These are phyloP conservation scores for Plasmodium sp. DNA, from an alignment of 169 alveolate species.

Conservation along the genomic window DNA sequence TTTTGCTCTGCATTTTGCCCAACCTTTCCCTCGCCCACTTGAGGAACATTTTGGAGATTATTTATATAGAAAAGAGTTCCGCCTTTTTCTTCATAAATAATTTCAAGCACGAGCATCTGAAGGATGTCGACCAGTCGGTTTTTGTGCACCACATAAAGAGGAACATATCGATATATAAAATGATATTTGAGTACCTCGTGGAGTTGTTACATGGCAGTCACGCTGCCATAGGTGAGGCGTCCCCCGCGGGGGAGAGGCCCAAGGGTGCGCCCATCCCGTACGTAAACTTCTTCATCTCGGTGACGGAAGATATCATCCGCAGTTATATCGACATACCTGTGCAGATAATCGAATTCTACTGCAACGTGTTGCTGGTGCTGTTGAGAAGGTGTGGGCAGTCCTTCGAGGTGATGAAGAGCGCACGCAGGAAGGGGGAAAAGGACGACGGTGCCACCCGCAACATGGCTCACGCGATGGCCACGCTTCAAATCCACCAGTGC, in stretches of 20 bases:
- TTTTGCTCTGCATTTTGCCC: constrained; percentile 34
- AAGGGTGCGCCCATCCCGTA: neutral
- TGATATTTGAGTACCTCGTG: constrained; percentile 15
- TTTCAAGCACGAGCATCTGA: constrained; percentile 13
- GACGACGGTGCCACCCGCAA: neutral
- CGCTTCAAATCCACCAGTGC: constrained; percentile 8
- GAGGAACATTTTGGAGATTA: constrained; percentile 53
- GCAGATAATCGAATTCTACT: constrained; percentile 31
- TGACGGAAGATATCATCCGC: constrained; percentile 22
- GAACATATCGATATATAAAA: constrained; percentile 45
- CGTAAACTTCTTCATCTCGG: constrained; percentile 37
- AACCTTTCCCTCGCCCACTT: constrained; percentile 2
- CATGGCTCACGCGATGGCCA: neutral
- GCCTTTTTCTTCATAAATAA: constrained; percentile 45
- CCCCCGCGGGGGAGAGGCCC: neutral
- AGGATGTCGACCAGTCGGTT: constrained; percentile 9
- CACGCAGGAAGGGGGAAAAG: neutral
- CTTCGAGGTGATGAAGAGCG: constrained; percentile 5
- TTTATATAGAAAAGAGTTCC: constrained; percentile 47
- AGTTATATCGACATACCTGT: constrained; percentile 49
- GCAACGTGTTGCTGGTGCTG: constrained; percentile 16
- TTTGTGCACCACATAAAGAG: constrained; percentile 46
- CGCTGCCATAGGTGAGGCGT: neutral
- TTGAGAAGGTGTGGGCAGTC: neutral
- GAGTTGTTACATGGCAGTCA: constrained; percentile 9